These are phyloP conservation scores for Capronia americana DNA, from an alignment of 2,329 filamentous ascomycete genomes.

Conservation along the genomic window DNA sequence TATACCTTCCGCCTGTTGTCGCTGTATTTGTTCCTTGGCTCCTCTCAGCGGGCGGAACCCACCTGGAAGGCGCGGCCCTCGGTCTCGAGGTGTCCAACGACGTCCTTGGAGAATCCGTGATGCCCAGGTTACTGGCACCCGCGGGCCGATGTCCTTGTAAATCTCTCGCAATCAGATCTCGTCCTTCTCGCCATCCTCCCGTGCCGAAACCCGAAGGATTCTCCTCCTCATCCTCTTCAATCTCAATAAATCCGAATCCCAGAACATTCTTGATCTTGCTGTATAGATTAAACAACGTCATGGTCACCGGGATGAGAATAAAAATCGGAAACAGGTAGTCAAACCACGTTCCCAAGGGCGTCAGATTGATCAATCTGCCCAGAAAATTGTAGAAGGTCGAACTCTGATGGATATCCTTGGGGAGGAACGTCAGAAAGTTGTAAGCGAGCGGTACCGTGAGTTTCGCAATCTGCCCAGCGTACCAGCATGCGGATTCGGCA, in stretches of 20 bases:
- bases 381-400: constrained; percentile 90
- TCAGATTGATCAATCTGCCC: constrained; percentile 81
- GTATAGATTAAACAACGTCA: constrained; percentile 89
- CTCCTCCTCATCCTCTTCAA: constrained; percentile 71
- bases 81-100: constrained; percentile 39
- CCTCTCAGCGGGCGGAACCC: constrained; percentile 43
- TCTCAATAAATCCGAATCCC: constrained; percentile 79
- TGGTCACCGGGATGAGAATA: constrained; percentile 81
- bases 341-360: constrained; percentile 80
- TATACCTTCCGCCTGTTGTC: constrained; percentile 36
- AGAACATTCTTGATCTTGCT: constrained; percentile 76
- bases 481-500: constrained; percentile 94
- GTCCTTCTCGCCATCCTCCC: constrained; percentile 88
- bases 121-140: constrained; percentile 46
- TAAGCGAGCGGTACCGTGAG: constrained; percentile 91
- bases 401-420: constrained; percentile 71
- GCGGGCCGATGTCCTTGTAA: constrained; percentile 63
- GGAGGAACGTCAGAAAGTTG: constrained; percentile 94
- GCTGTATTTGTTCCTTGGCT: background rate
- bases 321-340: constrained; percentile 88
- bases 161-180: constrained; percentile 88
- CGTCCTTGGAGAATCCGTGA: constrained; percentile 41
- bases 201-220: constrained; percentile 72
- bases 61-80: constrained; percentile 45
- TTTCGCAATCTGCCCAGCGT: constrained; percentile 88